A percentile compares a stretch with the other conserved stretches of the same genome.
Evolutionary conservation across 2,329 filamentous ascomycete genomes (phyloP).

Genomic region (Thielaviopsis populi): DNA sequence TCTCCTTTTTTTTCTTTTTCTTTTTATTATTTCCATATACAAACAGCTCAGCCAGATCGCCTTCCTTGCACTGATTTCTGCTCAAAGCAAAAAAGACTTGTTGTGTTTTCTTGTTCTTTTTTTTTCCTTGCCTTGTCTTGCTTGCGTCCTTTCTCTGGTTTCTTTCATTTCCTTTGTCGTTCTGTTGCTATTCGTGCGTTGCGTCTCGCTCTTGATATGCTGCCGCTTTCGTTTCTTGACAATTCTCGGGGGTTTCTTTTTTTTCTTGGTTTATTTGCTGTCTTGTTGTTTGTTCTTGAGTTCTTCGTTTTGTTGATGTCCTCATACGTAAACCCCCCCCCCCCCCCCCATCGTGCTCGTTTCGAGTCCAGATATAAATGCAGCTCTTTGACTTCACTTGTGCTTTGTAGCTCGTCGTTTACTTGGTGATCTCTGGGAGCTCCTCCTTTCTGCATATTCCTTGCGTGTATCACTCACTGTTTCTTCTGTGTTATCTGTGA

Average conservation of each 20-base stretch:
- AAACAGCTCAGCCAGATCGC: neutral
- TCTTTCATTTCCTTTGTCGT: conserved; percentile 16
- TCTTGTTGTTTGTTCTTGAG: conserved; percentile 1
- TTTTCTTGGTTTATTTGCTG: conserved; percentile 9
- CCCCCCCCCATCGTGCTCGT: no score
- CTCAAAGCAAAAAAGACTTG: neutral
- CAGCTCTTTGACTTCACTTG: neutral
- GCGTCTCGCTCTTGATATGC: conserved; percentile 18
- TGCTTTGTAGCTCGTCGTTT: neutral
- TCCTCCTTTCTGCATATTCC: no score
- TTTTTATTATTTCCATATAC: conserved; percentile 1
- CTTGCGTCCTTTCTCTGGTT: conserved; percentile 9
- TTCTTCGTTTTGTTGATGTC: conserved; percentile 2
- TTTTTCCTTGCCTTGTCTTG: neutral
- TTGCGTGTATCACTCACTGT: no score
- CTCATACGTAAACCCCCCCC: neutral
- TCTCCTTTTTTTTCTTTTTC: conserved; percentile 2
- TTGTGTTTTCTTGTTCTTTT: neutral
- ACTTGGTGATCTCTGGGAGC: no score
- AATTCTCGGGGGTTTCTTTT: neutral
- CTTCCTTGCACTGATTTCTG: neutral
- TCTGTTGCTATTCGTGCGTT: conserved; percentile 18
- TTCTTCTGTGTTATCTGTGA: no score
- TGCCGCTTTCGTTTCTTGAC: no score
- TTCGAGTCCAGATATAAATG: neutral